These are phyloP conservation scores for Bipolaris zeicola DNA, from an alignment of 2,329 filamentous ascomycete species.

Conservation along the genomic window DNA sequence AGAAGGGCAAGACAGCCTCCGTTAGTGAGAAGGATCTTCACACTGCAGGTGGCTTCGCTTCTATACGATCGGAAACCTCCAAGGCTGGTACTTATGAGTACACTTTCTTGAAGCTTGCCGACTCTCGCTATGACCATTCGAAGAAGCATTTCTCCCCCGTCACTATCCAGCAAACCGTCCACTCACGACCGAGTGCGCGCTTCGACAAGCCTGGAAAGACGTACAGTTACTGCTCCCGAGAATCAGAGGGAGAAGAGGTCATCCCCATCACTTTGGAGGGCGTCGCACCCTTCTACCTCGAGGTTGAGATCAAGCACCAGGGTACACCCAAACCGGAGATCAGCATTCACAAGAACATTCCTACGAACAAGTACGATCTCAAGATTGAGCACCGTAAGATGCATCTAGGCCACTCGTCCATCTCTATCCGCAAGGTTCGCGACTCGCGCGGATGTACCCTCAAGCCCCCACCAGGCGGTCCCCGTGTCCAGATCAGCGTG, in stretches of 20 bases:
- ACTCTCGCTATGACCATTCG: slow-evolving; percentile 83
- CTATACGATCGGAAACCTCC: slow-evolving; percentile 83
- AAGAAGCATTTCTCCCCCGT: slow-evolving; percentile 68
- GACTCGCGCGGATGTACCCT: slow-evolving; percentile 86
- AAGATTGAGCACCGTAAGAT: slow-evolving; percentile 84
- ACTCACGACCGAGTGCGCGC: slow-evolving; percentile 78
- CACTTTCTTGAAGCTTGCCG: slow-evolving; percentile 79
- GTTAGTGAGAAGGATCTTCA: slow-evolving; percentile 74
- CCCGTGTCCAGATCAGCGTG: slow-evolving; percentile 86
- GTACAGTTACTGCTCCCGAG: slow-evolving; percentile 92
- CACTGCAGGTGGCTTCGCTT: slow-evolving; percentile 74
- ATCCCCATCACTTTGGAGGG: slow-evolving; percentile 88
- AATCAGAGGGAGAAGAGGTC: slow-evolving; percentile 78
- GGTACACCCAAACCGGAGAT: slow-evolving; percentile 79
- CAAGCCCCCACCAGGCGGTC: slow-evolving; percentile 67
- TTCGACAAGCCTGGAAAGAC: slow-evolving; percentile 89
- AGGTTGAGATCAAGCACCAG: slow-evolving; percentile 92
- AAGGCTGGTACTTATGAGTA: slow-evolving; percentile 86
- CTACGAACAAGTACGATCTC: slow-evolving; percentile 74
- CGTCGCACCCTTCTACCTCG: slow-evolving; percentile 83
- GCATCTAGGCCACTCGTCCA: slow-evolving; percentile 84
- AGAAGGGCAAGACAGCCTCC: slow-evolving; percentile 61
- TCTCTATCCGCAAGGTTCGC: slow-evolving; percentile 87
- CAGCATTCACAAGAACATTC: slow-evolving; percentile 80
- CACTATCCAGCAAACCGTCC: slow-evolving; percentile 79